phyloP scores from a whole-genome alignment of 148 eudicot genomes.

The Vaccinium vitisidaea region DNA sequence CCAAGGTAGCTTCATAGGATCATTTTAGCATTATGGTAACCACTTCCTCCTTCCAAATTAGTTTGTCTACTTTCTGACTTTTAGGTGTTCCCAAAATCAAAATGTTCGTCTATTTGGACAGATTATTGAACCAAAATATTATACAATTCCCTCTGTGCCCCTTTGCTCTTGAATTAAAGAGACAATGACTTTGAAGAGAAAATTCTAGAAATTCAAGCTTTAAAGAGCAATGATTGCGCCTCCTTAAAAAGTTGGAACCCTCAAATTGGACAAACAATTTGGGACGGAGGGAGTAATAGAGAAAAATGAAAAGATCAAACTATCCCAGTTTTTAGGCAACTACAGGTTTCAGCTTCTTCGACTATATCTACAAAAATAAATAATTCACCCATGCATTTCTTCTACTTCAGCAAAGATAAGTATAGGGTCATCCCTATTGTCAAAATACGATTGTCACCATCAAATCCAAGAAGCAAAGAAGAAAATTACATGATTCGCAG shows the following conservation, averaged over 20 bases:
- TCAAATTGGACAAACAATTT: neutral
- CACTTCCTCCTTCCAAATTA: neutral
- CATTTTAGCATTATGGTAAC: neutral
- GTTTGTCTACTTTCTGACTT: neutral
- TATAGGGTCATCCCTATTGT: neutral
- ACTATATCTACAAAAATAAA: neutral
- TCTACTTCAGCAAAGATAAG: neutral
- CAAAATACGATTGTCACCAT: neutral
- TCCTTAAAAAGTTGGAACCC: neutral
- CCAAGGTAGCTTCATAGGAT: neutral
- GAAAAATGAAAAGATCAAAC: neutral
- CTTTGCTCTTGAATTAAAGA: neutral
- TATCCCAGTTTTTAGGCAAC: neutral
- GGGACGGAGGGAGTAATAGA: neutral
- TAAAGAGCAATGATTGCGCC: neutral
- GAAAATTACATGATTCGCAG: neutral
- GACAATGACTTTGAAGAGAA: neutral
- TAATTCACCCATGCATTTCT: neutral
- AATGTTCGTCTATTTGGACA: neutral
- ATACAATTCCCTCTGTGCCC: neutral
- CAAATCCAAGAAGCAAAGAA: neutral
- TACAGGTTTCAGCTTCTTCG: slow-evolving; percentile 4
- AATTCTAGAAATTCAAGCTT: neutral
- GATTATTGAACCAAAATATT: neutral
- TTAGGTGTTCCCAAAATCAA: neutral